Evolutionary conservation across 345 rosid genomes (phyloP), one percentile per base, ranked within the genome.

Genomic region (Boechera stricta): DNA sequence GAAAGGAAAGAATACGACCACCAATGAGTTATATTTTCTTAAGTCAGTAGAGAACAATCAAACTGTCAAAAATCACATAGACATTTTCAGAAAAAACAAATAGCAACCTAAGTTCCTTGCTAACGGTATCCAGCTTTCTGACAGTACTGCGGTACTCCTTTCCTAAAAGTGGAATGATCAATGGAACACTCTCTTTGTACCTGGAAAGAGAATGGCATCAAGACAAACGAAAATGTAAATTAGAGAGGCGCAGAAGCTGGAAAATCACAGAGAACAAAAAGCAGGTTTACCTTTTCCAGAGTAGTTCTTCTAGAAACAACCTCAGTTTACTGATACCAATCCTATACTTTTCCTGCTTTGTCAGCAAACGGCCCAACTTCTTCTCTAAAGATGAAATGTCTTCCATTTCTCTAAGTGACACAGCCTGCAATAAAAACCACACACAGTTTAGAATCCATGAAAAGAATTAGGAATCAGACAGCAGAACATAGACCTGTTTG

Each of bases 271-370:
- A 83, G 64, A 7, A 21, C 4, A 49, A 38, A 53, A 18, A 42
- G 61, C 63, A 15, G 44, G 26, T 49, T 71, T 76, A 94, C 96
- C 96, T 87, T 85, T 84, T 94, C 88, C 84, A 93, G 35, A 91
- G 88, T 82, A 91, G 71, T 81, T 88, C 97, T 84, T 91, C 98
- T 64, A 94, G 83, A 79, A 94, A 91, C 61, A 82, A 69, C 75
- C 98, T 85, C 70, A 94, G 85, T 82, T 91, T 94, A 86, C 97
- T 94, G 58, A 91, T 85, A 36, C 98, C 98, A 80, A 94, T 90
- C 77, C 90, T 86, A 82, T 84, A 87, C 73, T 79, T 89, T 83
- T 94, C 98, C 82, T 91, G 82, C 64, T 82, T 77, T 72, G 97
- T 85, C 77, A 94, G 82, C 73, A 84, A 53, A 55, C 97, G 92